Percentiles rank a stretch among this genome's conserved stretches.
Conservation (phyloP, 768 basidiomycete species). For the Lactarius trivialis region DNA sequence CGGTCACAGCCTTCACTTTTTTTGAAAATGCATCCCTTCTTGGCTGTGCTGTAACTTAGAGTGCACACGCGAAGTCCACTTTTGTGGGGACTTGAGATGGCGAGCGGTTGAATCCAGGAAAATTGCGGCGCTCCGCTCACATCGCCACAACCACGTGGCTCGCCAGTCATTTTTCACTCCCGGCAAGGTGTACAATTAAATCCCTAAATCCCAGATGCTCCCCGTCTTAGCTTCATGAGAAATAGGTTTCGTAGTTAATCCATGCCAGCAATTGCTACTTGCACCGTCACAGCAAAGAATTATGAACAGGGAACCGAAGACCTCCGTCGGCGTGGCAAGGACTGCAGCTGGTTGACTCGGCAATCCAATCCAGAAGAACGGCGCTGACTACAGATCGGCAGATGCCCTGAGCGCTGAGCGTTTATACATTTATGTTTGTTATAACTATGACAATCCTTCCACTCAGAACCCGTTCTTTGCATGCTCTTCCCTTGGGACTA, state of each 20-base stretch:
- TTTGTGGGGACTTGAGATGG: neutral
- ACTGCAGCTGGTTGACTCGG: slow-evolving; percentile 16
- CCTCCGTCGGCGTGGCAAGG: neutral
- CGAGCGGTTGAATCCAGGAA: neutral
- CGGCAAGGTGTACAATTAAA: neutral
- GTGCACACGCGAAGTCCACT: neutral
- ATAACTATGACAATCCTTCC: slow-evolving; percentile 7
- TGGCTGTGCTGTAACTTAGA: neutral
- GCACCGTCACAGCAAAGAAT: no score
- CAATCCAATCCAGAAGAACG: neutral
- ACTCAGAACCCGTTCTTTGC: neutral
- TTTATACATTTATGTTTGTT: neutral
- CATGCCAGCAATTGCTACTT: neutral
- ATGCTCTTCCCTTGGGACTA: neutral
- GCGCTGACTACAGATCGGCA: slow-evolving; percentile 7
- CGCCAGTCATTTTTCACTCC: neutral
- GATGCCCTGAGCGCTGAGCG: slow-evolving; percentile 7
- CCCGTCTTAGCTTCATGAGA: neutral
- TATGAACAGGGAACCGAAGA: neutral
- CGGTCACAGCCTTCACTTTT: neutral
- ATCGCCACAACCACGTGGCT: neutral
- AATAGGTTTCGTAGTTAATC: neutral
- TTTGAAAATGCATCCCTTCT: neutral
- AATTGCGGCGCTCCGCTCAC: neutral
- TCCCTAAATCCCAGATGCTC: neutral